Evolutionary conservation across 2,329 filamentous ascomycete species (phyloP).

Genomic region (Botryotinia convoluta): DNA sequence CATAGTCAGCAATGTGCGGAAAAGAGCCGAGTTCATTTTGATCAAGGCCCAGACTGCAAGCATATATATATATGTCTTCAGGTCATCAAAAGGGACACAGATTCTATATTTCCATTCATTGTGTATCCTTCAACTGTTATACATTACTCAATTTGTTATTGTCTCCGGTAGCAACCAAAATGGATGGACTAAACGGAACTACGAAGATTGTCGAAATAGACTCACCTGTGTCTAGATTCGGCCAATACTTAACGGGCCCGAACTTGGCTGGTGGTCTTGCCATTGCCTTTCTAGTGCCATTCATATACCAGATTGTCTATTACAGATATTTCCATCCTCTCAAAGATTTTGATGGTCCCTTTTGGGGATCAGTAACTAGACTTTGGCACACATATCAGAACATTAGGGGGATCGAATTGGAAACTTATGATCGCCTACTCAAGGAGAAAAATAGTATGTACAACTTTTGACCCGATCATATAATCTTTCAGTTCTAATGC

Average conservation of each 20-base stretch:
- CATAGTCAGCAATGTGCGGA: not conserved
- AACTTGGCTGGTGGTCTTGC: not conserved
- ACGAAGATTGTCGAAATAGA: not conserved
- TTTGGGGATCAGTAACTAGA: constrained; percentile 53
- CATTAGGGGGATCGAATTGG: constrained; percentile 48
- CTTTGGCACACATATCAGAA: constrained; percentile 52
- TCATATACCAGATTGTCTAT: constrained; percentile 45
- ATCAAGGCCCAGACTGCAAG: not conserved
- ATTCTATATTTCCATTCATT: constrained; percentile 3
- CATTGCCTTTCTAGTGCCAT: constrained; percentile 1
- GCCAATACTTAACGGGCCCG: not conserved
- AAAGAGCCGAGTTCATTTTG: constrained; percentile 4
- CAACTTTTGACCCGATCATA: not conserved
- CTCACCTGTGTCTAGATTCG: not conserved
- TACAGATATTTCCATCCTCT: constrained; percentile 54
- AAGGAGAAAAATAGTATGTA: constrained; percentile 49
- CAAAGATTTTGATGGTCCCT: constrained; percentile 51
- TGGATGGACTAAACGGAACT: not conserved
- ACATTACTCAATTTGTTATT: not conserved
- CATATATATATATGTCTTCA: not conserved
- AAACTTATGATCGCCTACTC: constrained; percentile 42
- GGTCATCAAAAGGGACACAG: not conserved
- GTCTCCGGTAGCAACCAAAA: not conserved
- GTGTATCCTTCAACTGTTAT: not conserved
- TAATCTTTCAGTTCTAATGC: not conserved